Evolutionary conservation across 23 red algal species (phyloP), one percentile per base, ranked within the genome.

Genomic region (Cyanidiococcus yangmingshanensis): DNA sequence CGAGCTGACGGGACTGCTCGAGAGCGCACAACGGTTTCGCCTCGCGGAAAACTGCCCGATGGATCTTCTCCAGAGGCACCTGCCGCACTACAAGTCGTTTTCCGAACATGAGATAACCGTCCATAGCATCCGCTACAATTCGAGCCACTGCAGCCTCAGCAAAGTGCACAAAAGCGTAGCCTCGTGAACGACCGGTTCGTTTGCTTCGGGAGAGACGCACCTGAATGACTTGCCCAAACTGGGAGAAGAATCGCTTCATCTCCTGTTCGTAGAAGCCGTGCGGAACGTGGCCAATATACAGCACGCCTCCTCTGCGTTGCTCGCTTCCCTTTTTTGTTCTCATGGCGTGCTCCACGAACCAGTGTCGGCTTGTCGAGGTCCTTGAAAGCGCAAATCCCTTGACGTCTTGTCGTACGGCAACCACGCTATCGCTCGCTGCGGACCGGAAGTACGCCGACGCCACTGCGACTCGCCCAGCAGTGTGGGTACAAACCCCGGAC

Each of bases 241-340:
- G 94, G 17, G 84, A 85, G 37, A 98, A 98, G 75, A 86, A 98
- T 39, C 57, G 77, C 25, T 34, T 77, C 30, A 98, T 80, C 77
- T 98, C 67, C 34, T 88, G 67, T 75, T 98, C 94, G 41, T 91
- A 91, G 83, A 98, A 98, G 37, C 94, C 94, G 79, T 91, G 94
- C 25, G 94, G 94, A 3, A 98, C 68, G 58, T 98, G 94, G 37
- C 88, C 94, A 24, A 98, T 76, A 68, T 98, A 98, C 37, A 98
- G 21, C 24, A 98, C 94, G 27, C 32, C 63, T 35, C n/a, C 63
- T 7, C 21, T 7, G 45, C 7, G 12, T 21, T 21, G 45, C 7
- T 54, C 12, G 12, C 45, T 54, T 21, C 45, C 12, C 45, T 54
- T 54, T 21, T 7, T 54, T 7, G 45, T 7, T 54, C 12, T 21